phyloP scores from a whole-genome alignment of 1,284 basidiomycete species.

The Austroboletus olivaceoglutinosus region DNA sequence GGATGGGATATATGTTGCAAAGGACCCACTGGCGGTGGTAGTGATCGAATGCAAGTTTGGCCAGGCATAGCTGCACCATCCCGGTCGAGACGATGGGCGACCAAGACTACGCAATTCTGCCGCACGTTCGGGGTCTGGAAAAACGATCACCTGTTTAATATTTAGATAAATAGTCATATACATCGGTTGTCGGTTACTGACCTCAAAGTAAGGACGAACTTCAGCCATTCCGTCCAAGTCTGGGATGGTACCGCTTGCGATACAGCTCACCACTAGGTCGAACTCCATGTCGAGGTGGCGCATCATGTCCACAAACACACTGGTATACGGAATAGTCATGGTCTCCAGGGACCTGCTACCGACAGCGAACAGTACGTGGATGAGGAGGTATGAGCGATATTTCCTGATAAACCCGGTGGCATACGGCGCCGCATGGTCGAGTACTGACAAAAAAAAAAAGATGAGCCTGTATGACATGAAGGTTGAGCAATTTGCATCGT shows the following conservation, averaged over 20 bases:
- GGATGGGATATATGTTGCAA: background rate
- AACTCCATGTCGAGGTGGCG: constrained; percentile 13
- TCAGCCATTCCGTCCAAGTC: constrained; percentile 7
- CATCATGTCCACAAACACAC: constrained; percentile 8
- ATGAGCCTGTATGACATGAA: background rate
- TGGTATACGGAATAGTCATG: constrained; percentile 2
- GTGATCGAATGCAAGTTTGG: background rate
- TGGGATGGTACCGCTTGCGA: constrained; percentile 8
- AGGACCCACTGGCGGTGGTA: background rate
- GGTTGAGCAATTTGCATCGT: background rate
- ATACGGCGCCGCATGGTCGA: background rate
- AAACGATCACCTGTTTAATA: background rate
- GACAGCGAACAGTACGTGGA: background rate
- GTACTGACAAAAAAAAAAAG: background rate
- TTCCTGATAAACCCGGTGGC: background rate
- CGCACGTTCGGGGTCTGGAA: background rate
- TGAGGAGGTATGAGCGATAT: background rate
- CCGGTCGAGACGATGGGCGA: background rate
- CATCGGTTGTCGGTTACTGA: background rate
- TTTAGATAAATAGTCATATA: background rate
- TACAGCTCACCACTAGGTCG: constrained; percentile 6
- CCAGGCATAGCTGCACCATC: background rate
- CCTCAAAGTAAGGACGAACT: constrained; percentile 6
- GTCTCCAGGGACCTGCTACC: background rate
- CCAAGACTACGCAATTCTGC: background rate